A percentile compares a stretch with the other conserved stretches of the same genome.
Evolutionary conservation across 2,329 filamentous ascomycete genomes (phyloP).

Genomic region (Fusarium albosuccineum): DNA sequence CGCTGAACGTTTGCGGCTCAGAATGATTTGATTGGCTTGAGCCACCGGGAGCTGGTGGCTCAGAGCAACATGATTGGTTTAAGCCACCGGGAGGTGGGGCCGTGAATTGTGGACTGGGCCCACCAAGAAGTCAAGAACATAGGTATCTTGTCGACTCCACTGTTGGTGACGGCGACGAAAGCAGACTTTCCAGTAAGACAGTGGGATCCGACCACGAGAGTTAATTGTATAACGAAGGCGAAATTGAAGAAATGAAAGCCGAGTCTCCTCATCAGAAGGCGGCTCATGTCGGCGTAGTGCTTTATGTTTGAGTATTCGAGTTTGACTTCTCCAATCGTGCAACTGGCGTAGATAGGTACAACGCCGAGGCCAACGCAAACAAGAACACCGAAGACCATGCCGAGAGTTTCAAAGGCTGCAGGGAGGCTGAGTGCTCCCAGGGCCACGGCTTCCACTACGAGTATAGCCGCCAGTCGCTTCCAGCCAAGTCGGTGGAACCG

Average conservation of each 20-base stretch:
- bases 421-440: neutral
- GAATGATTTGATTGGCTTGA: too few species aligned
- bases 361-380: neutral
- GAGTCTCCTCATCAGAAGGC: neutral
- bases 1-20: too few species aligned
- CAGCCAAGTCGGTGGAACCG: conserved; percentile 1
- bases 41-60: too few species aligned
- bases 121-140: too few species aligned
- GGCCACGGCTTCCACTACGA: neutral
- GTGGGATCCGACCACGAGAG: conserved; percentile 2
- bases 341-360: neutral
- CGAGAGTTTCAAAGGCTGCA: neutral
- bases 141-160: neutral
- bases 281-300: neutral
- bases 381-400: neutral
- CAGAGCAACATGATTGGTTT: too few species aligned
- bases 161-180: neutral
- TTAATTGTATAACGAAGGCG: neutral
- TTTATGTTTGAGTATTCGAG: neutral
- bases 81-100: too few species aligned
- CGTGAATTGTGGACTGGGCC: too few species aligned
- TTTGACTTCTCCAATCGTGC: neutral
- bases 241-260: neutral
- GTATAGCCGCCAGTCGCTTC: neutral
- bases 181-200: neutral